phyloP scores from a whole-genome alignment of 257 asterid species.

The Solanum pennellii region DNA sequence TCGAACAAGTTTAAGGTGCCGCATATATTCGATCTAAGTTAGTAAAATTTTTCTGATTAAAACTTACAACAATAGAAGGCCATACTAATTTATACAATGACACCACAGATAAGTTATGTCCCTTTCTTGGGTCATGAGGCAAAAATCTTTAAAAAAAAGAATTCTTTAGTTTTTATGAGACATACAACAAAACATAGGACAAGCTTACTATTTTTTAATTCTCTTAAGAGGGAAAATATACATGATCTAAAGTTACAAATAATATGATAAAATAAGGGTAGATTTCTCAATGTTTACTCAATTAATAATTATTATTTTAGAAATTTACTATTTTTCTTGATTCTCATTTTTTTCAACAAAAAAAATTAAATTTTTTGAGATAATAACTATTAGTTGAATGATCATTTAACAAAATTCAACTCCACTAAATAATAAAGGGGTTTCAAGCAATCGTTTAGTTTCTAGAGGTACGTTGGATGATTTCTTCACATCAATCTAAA shows the following conservation, averaged over 20 bases:
- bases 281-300: too few species aligned
- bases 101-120: background rate
- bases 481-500: background rate
- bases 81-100: background rate
- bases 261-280: too few species aligned
- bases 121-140: background rate
- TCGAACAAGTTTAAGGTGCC: background rate
- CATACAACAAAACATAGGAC: background rate
- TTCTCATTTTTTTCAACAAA: background rate
- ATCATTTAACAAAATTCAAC: background rate
- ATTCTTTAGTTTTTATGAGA: background rate
- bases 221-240: background rate
- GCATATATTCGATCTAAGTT: background rate
- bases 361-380: background rate
- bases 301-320: too few species aligned
- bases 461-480: background rate
- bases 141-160: background rate
- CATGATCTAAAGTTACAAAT: background rate
- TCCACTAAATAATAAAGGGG: background rate
- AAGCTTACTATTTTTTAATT: background rate
- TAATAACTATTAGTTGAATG: background rate
- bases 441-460: background rate
- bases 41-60: background rate
- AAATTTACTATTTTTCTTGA: background rate
- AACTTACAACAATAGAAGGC: background rate